Evolutionary conservation across 1,139 yeast genomes (phyloP).

Genomic region (Taphrina populina): DNA sequence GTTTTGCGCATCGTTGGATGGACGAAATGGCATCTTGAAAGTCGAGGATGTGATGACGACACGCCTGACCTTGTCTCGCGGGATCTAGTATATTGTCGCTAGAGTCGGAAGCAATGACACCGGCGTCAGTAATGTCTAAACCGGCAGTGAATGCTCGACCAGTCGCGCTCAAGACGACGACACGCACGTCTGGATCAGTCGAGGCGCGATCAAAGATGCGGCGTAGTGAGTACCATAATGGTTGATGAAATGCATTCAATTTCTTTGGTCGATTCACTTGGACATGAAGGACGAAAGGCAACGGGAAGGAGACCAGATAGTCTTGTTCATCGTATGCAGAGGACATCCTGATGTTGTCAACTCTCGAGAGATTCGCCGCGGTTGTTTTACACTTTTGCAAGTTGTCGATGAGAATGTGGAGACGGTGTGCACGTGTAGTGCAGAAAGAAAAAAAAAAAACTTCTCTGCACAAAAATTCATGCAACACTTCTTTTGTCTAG

Average conservation of each 20-base stretch:
- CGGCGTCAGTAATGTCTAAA: conserved; percentile 51
- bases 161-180: conserved; percentile 58
- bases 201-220: conserved; percentile 54
- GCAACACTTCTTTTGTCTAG: too few relatives aligned
- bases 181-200: conserved; percentile 51
- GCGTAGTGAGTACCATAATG: conserved; percentile 57
- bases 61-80: conserved; percentile 10
- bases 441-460: too few relatives aligned
- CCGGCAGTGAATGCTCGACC: conserved; percentile 68
- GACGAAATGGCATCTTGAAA: conserved; percentile 31
- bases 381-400: too few relatives aligned
- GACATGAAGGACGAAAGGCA: conserved; percentile 58
- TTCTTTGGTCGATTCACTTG: conserved; percentile 59
- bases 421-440: too few relatives aligned
- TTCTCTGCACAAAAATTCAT: too few relatives aligned
- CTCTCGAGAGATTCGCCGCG: too few relatives aligned
- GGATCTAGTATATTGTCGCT: too few relatives aligned
- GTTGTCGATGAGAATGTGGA: too few relatives aligned
- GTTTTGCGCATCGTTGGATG: conserved; percentile 25
- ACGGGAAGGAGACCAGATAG: conserved; percentile 43
- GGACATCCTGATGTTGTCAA: too few relatives aligned
- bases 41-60: conserved; percentile 28
- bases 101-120: too few relatives aligned
- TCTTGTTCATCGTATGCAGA: conserved; percentile 12
- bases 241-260: conserved; percentile 18